Base-by-base conservation (phyloP, 2,329 filamentous ascomycete genomes). In the Fusarium xyrophilum region DNA sequence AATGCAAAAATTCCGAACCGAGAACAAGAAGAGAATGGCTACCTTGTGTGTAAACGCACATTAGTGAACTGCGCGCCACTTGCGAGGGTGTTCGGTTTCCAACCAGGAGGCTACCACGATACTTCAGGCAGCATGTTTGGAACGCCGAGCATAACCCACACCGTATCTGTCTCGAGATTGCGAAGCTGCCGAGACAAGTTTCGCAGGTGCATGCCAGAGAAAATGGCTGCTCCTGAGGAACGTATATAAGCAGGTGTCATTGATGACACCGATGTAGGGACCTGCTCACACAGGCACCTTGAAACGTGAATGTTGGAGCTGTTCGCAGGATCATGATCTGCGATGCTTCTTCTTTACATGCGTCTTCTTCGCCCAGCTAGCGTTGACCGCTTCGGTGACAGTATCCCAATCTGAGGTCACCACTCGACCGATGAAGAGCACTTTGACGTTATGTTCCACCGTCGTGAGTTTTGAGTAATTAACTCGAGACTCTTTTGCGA, bases 381-480 rank as follows among this genome's bases (percentile, higher is more conserved):
- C 68, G 66, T 86, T 80, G 56, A 86, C 82, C 7, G 84, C 84
- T 5, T 79, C 73, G 11, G 70, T 70, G 32, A 86, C 81, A 12
- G 76, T 76, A 0, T 81, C 71, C 65, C 80, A 82, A 69, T 85
- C 79, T 0, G 77, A 69, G 3, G 68, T 56, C 6, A 72, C 57
- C 19, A 88, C 78, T 7, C 75, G 71, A n/a, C 86, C 86, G 53
- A 88, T 83, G 70, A 88, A 87, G 68, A 83, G 80, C n/a, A 88
- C 84, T 46, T 80, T 82, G 68, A 83, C 77, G 69, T 88, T 88
- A 76, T 88, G 86, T 73, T 88, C 85, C 28, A 88, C 79, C 6
- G 84, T 86, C 30, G 82, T 79, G 9, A 85, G 76, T 65, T 88
- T 88, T 8, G 84, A 83, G 73, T 88, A 88, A 75, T 88, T 87